A percentile compares a stretch with the other conserved stretches of the same genome.
Conservation (phyloP, 495 filamentous ascomycete genomes). For the Neurospora discreta region DNA sequence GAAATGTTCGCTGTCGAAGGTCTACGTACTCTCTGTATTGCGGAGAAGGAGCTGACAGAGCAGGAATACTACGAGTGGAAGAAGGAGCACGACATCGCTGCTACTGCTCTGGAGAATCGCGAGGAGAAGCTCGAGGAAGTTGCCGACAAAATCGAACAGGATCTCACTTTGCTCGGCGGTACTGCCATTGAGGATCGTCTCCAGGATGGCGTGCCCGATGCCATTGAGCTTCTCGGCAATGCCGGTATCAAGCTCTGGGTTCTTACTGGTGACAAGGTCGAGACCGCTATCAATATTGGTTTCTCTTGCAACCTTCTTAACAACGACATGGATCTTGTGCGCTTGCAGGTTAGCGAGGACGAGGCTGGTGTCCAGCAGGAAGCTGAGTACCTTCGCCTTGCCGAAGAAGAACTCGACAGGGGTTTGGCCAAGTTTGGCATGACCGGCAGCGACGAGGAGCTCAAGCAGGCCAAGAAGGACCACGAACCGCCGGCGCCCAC, state of each 20-base stretch:
- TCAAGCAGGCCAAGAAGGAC: conserved; percentile 63
- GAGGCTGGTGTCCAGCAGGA: conserved; percentile 27
- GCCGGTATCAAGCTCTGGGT: conserved; percentile 99
- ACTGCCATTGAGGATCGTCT: conserved; percentile 97
- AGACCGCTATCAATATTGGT: conserved; percentile 99
- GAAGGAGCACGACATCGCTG: conserved; percentile 76
- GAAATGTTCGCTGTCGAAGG: conserved; percentile 96
- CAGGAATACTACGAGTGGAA: conserved; percentile 82
- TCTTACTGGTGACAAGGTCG: conserved; percentile 95
- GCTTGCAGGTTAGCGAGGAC: conserved; percentile 75
- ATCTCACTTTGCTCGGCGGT: conserved; percentile 81
- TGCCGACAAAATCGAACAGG: conserved; percentile 80
- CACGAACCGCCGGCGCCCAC: conserved; percentile 79
- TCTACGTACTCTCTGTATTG: conserved; percentile 88
- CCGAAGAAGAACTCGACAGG: conserved; percentile 60
- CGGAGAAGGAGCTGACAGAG: conserved; percentile 72
- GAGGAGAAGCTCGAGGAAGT: conserved; percentile 92
- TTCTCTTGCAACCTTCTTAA: conserved; percentile 97
- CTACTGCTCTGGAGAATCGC: conserved; percentile 70
- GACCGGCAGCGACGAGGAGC: conserved; percentile 79
- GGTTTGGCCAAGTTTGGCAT: conserved; percentile 63
- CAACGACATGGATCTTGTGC: conserved; percentile 95
- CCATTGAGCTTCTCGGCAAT: conserved; percentile 82
- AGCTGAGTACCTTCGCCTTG: conserved; percentile 39
- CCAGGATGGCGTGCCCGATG: conserved; percentile 95